These are phyloP conservation scores for Rubus parviflorus DNA, from an alignment of 306 rosid species.

Conservation along the genomic window DNA sequence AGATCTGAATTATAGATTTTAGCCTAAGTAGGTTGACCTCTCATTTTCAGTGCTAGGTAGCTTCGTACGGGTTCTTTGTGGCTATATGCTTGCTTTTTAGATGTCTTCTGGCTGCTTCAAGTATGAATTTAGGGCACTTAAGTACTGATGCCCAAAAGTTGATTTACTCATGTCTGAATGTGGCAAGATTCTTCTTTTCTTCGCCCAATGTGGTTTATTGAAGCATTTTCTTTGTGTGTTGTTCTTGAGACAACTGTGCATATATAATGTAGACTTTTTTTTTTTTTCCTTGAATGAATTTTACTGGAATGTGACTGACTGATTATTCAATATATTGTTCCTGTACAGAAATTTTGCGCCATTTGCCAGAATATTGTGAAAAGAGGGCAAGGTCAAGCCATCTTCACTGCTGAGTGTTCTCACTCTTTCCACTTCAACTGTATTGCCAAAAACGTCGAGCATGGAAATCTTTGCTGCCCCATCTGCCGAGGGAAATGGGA, in stretches of 20 bases:
- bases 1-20: too few relatives aligned
- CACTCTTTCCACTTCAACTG: conserved; percentile 18
- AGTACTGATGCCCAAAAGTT: too few relatives aligned
- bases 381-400: conserved; percentile 16
- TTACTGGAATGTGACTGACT: neutral
- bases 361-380: conserved; percentile 11
- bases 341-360: conserved; percentile 4
- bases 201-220: neutral
- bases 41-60: too few relatives aligned
- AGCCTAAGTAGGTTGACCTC: too few relatives aligned
- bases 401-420: conserved; percentile 20
- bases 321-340: neutral
- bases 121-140: too few relatives aligned
- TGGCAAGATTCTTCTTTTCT: neutral
- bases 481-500: conserved; percentile 14
- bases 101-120: neutral
- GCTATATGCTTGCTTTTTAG: neutral
- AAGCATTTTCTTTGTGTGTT: neutral
- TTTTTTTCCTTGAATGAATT: neutral
- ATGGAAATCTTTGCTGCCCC: conserved; percentile 22
- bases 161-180: neutral
- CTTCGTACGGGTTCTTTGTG: neutral
- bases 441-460: conserved; percentile 11
- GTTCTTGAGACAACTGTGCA: neutral
- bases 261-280: neutral